Evolutionary conservation across 495 filamentous ascomycete species (phyloP).

Genomic region (Tuber aestivum): DNA sequence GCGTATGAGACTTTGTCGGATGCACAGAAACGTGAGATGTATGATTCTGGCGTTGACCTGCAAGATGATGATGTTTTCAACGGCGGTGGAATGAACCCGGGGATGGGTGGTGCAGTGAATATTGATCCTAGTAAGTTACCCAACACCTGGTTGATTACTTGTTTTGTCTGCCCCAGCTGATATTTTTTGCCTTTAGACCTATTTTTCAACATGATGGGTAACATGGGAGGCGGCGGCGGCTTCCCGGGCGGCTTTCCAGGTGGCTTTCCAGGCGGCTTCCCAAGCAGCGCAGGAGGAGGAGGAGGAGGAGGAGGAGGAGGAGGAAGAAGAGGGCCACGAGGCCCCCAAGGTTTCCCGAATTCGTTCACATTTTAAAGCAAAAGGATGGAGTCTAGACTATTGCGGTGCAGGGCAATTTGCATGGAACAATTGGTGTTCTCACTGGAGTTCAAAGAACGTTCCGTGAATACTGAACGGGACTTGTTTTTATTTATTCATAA

Average conservation of each 20-base stretch:
- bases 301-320: constrained; percentile 25
- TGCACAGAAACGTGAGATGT: constrained; percentile 69
- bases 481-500: neutral
- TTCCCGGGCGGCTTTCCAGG: constrained; percentile 43
- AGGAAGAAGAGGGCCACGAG: constrained; percentile 19
- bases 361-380: constrained; percentile 33
- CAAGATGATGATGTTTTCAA: constrained; percentile 85
- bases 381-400: neutral
- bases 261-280: constrained; percentile 41
- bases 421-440: neutral
- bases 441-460: neutral
- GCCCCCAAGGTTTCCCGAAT: constrained; percentile 25
- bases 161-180: constrained; percentile 9
- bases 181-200: constrained; percentile 47
- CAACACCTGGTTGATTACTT: neutral
- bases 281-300: constrained; percentile 32
- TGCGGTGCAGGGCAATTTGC: neutral
- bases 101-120: constrained; percentile 48
- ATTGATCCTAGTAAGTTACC: constrained; percentile 53
- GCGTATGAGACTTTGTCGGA: constrained; percentile 41
- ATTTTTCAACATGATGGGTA: constrained; percentile 64
- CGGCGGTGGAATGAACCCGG: constrained; percentile 54
- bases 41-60: constrained; percentile 88
- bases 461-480: neutral
- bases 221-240: constrained; percentile 49